Conservation (phyloP, 805 yeast species). For the Schwanniomyces polymorphus region DNA sequence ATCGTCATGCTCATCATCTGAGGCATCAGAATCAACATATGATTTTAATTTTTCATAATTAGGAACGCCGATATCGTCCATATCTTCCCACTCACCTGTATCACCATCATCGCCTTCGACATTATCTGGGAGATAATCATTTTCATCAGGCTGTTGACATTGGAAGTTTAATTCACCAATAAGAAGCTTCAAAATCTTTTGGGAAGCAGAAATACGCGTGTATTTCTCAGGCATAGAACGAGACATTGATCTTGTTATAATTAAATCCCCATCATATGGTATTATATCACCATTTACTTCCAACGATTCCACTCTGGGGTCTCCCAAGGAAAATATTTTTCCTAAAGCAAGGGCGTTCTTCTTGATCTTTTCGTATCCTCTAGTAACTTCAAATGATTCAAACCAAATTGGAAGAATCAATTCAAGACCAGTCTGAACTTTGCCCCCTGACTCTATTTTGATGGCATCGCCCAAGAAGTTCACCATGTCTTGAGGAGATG, state of each 20-base stretch:
- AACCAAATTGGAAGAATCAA: slow-evolving; percentile 79
- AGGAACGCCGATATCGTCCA: slow-evolving; percentile 64
- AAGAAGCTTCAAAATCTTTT: slow-evolving; percentile 71
- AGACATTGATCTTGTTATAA: slow-evolving; percentile 85
- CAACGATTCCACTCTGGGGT: slow-evolving; percentile 49
- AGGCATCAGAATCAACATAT: slow-evolving; percentile 51
- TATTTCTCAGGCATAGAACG: slow-evolving; percentile 60
- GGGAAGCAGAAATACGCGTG: slow-evolving; percentile 65
- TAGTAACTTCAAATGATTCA: slow-evolving; percentile 71
- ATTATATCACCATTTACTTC: slow-evolving; percentile 77
- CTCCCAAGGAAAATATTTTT: slow-evolving; percentile 60
- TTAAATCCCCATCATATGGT: slow-evolving; percentile 60
- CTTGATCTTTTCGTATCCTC: slow-evolving; percentile 74
- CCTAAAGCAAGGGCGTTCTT: slow-evolving; percentile 71
- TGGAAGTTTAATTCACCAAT: slow-evolving; percentile 70
- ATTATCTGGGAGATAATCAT: slow-evolving; percentile 30
- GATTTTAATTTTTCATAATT: slow-evolving; percentile 62
- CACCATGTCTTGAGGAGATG: slow-evolving; percentile 63
- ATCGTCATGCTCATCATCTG: slow-evolving; percentile 32
- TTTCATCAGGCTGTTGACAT: slow-evolving; percentile 47
- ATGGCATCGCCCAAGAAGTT: slow-evolving; percentile 52
- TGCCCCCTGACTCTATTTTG: slow-evolving; percentile 22
- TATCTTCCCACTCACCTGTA: slow-evolving; percentile 74
- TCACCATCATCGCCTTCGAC: slow-evolving; percentile 43
- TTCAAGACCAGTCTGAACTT: slow-evolving; percentile 44